Percentiles rank a stretch among this genome's conserved stretches.
phyloP scores from a whole-genome alignment of 768 basidiomycete genomes.

The Suillus discolor region DNA sequence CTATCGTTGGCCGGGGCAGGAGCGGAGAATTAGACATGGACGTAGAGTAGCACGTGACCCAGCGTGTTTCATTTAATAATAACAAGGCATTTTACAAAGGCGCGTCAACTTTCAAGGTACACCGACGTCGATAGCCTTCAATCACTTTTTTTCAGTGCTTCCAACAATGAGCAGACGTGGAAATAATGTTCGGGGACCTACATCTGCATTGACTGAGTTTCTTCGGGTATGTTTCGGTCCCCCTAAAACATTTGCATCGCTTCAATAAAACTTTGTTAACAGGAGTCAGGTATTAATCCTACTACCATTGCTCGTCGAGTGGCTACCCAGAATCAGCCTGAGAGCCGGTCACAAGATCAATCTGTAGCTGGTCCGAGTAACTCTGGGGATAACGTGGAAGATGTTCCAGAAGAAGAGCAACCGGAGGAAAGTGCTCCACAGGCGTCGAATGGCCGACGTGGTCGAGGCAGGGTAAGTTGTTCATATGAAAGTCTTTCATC shows the following conservation, averaged over 20 bases:
- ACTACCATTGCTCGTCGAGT: conserved; percentile 41
- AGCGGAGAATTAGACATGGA: background rate
- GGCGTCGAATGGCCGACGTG: conserved; percentile 18
- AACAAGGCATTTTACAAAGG: conserved; percentile 1
- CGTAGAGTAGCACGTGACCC: background rate
- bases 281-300: conserved; percentile 58
- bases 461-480: conserved; percentile 15
- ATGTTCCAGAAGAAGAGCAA: conserved; percentile 18
- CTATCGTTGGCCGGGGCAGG: conserved; percentile 17
- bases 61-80: conserved; percentile 6
- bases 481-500: conserved; percentile 15
- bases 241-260: conserved; percentile 5
- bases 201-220: conserved; percentile 83
- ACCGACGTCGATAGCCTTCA: background rate
- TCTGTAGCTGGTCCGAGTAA: conserved; percentile 51
- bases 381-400: conserved; percentile 13
- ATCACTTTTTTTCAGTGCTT: background rate
- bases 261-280: conserved; percentile 24
- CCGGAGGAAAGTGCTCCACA: conserved; percentile 12
- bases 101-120: background rate
- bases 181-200: conserved; percentile 77
- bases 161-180: conserved; percentile 29
- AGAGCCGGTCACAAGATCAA: conserved; percentile 30
- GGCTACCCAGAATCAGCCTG: conserved; percentile 31
- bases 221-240: conserved; percentile 52